phyloP scores from a whole-genome alignment of 2,329 filamentous ascomycete species.

The Xylogone sp. region DNA sequence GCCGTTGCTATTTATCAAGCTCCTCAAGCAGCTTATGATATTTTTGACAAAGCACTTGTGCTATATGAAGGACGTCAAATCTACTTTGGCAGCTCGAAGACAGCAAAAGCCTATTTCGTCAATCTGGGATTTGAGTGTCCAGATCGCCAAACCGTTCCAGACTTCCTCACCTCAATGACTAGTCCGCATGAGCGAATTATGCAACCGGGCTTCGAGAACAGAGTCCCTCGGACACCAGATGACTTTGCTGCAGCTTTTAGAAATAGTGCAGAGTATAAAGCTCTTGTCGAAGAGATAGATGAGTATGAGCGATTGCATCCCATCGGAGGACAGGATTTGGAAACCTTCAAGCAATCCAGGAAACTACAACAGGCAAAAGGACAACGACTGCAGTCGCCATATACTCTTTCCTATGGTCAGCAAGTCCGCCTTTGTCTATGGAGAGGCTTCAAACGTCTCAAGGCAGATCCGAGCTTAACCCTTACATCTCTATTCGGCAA shows the following conservation, averaged over 20 bases:
- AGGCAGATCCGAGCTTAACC: slow-evolving; percentile 38
- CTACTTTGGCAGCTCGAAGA: slow-evolving; percentile 61
- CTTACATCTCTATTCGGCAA: slow-evolving; percentile 9
- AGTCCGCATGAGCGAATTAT: slow-evolving; percentile 52
- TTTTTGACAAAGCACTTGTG: slow-evolving; percentile 64
- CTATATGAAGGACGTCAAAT: slow-evolving; percentile 65
- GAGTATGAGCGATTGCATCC: slow-evolving; percentile 41
- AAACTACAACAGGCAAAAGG: slow-evolving; percentile 37
- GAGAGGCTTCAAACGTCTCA: slow-evolving; percentile 71
- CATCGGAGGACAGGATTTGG: slow-evolving; percentile 19
- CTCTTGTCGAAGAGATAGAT: slow-evolving; percentile 40
- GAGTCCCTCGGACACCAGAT: slow-evolving; percentile 46
- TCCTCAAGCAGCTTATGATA: slow-evolving; percentile 62
- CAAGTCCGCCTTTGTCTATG: slow-evolving; percentile 76
- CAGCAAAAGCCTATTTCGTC: slow-evolving; percentile 64
- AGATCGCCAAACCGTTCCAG: slow-evolving; percentile 49
- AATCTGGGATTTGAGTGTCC: slow-evolving; percentile 65
- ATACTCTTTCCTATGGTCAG: slow-evolving; percentile 70
- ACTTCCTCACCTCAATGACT: slow-evolving; percentile 74
- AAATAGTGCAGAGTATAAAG: slow-evolving; percentile 38
- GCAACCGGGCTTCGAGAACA: slow-evolving; percentile 50
- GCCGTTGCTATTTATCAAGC: slow-evolving; percentile 69
- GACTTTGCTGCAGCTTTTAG: slow-evolving; percentile 48
- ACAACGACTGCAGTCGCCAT: slow-evolving; percentile 53
- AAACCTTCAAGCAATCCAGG: slow-evolving; percentile 32